phyloP scores from a whole-genome alignment of 768 basidiomycete species.

The Lactarius sp. region DNA sequence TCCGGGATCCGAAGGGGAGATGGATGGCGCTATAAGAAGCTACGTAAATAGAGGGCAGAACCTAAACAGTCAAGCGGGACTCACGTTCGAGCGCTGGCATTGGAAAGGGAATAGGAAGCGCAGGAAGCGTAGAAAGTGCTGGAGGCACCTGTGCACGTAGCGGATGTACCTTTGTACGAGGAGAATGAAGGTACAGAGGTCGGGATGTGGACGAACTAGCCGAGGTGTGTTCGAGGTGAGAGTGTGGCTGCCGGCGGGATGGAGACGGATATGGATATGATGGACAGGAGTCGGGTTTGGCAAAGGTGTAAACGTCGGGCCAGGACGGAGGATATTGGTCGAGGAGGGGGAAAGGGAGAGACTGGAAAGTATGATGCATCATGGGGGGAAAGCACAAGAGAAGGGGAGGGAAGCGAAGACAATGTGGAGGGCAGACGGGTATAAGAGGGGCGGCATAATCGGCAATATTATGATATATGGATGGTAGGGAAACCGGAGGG shows the following conservation, averaged over 20 bases:
- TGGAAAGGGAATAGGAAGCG: constrained; percentile 6
- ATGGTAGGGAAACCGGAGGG: constrained; percentile 22
- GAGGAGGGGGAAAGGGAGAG: constrained; percentile 26
- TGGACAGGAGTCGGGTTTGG: constrained; percentile 18
- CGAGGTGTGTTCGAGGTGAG: not conserved
- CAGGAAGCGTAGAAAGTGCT: constrained; percentile 6
- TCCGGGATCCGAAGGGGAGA: constrained; percentile 39
- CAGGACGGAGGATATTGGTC: constrained; percentile 20
- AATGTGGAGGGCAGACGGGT: constrained; percentile 22
- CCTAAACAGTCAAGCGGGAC: constrained; percentile 27
- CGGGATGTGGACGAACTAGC: constrained; percentile 5
- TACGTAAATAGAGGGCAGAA: constrained; percentile 1
- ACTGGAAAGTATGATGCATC: constrained; percentile 28
- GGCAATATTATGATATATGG: constrained; percentile 22
- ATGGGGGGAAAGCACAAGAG: constrained; percentile 16
- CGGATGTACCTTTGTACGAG: constrained; percentile 1
- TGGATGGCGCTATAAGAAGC: constrained; percentile 33
- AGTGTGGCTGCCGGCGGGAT: constrained; percentile 3
- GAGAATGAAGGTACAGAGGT: not conserved
- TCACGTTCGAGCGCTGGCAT: constrained; percentile 26
- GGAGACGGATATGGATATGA: not conserved
- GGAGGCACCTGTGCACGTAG: constrained; percentile 7
- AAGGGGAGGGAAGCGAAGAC: constrained; percentile 5
- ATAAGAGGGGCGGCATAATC: constrained; percentile 25
- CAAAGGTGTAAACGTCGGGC: constrained; percentile 6